Conservation (phyloP, 2,329 filamentous ascomycete species). For the Berkeleyomyces basicola region DNA sequence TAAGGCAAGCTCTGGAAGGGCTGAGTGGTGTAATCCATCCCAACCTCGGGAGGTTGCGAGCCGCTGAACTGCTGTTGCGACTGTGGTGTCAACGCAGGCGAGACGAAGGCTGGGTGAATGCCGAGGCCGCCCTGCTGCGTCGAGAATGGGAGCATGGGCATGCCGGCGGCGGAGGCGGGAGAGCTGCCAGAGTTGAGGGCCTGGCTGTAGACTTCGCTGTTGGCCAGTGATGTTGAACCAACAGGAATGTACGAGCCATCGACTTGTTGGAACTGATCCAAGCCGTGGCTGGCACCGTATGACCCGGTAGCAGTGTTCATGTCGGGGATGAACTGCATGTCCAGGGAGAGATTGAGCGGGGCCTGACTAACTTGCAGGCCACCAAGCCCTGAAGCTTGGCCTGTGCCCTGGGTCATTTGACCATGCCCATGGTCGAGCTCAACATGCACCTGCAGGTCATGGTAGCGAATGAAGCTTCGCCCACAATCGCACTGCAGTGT, state of each 20-base stretch:
- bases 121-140: neutral
- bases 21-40: neutral
- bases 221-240: neutral
- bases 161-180: neutral
- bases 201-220: constrained; percentile 7
- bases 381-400: neutral
- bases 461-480: constrained; percentile 31
- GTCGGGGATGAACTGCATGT: neutral
- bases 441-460: constrained; percentile 33
- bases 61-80: neutral
- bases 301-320: neutral
- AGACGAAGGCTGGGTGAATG: neutral
- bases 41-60: neutral
- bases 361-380: neutral
- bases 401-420: neutral
- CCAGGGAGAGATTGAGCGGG: neutral
- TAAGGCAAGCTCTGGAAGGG: neutral
- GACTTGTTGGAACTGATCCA: neutral
- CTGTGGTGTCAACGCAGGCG: neutral
- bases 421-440: constrained; percentile 18
- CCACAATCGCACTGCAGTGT: constrained; percentile 32
- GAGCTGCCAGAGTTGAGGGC: neutral
- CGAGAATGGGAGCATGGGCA: neutral
- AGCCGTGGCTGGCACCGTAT: neutral
- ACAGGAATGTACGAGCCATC: neutral